Evolutionary conservation across 2,329 filamentous ascomycete genomes (phyloP).

Genomic region (Arthrinium phaeospermum): DNA sequence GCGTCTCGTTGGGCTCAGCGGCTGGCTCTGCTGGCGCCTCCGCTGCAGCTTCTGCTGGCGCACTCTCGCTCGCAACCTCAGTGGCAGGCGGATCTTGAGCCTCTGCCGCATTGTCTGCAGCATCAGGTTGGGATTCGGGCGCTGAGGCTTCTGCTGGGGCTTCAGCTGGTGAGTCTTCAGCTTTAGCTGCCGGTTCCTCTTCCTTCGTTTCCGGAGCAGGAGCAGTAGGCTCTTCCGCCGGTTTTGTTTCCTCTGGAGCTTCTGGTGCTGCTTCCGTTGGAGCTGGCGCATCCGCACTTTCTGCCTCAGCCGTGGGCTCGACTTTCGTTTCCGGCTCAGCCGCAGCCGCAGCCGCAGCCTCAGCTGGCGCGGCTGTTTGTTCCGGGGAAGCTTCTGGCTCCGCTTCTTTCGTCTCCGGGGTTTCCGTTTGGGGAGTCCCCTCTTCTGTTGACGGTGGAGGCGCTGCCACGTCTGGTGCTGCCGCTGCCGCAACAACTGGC

Average conservation of each 20-base stretch:
- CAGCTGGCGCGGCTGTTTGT: neutral
- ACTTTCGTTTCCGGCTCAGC: neutral
- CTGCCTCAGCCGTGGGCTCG: neutral
- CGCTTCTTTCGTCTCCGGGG: neutral
- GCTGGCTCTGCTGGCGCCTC: neutral
- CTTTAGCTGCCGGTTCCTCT: neutral
- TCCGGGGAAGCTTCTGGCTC: neutral
- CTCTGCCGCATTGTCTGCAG: neutral
- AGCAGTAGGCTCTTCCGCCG: neutral
- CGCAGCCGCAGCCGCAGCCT: neutral
- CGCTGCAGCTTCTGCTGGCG: neutral
- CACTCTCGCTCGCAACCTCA: neutral
- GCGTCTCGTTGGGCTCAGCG: neutral
- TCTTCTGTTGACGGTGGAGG: conserved; percentile 1
- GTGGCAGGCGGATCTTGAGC: neutral
- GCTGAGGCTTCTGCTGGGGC: neutral
- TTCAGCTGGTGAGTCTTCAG: neutral
- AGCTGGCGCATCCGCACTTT: neutral
- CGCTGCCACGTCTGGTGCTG: neutral
- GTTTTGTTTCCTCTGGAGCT: neutral
- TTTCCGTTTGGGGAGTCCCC: neutral
- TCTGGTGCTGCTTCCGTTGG: neutral
- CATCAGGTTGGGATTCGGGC: neutral
- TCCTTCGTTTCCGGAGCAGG: conserved; percentile 3
- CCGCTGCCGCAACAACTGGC: neutral